Conservation (phyloP, 2,329 filamentous ascomycete genomes). For the Pseudogymnoascus sp. region DNA sequence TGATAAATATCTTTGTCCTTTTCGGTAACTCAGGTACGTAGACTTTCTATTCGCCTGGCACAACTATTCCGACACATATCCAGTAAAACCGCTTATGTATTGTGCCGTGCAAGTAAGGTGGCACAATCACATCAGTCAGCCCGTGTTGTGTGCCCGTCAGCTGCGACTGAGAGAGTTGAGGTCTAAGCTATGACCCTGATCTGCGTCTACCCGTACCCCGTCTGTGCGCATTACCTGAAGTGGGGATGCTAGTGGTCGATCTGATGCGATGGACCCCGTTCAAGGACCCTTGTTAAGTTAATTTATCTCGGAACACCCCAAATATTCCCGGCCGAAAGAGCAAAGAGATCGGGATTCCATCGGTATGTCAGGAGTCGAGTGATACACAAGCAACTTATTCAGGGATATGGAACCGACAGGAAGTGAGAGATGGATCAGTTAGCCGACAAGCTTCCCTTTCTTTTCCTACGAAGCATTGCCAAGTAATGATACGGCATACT, state of each 20-base stretch:
- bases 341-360: neutral
- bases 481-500: neutral
- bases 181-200: neutral
- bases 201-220: conserved; percentile 1
- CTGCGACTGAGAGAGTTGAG: conserved; percentile 1
- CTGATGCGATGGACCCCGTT: neutral
- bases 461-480: neutral
- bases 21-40: neutral
- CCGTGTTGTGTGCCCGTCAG: neutral
- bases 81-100: neutral
- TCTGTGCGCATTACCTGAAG: neutral
- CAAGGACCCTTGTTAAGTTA: neutral
- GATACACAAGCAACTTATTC: neutral
- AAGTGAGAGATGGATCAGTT: neutral
- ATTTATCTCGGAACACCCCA: neutral
- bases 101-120: neutral
- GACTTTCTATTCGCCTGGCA: neutral
- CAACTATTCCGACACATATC: neutral
- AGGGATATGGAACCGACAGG: neutral
- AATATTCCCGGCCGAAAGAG: neutral
- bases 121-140: conserved; percentile 4
- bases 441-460: neutral
- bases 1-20: neutral
- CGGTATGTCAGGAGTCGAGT: neutral
- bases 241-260: neutral